These are phyloP conservation scores for Stagonosporopsis rhizophila DNA, from an alignment of 2,329 filamentous ascomycete genomes.

Conservation along the genomic window DNA sequence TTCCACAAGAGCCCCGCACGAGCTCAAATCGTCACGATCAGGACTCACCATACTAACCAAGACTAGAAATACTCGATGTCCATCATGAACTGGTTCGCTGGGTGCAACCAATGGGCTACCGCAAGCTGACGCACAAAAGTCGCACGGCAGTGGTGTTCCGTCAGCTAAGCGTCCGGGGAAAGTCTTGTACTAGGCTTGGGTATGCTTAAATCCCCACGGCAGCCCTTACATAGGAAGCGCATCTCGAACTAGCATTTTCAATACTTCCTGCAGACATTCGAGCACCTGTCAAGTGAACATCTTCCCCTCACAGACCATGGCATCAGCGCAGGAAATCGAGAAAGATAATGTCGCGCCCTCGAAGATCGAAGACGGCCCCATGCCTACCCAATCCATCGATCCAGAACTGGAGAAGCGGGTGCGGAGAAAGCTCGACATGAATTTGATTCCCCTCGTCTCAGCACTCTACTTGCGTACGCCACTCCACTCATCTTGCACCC, in stretches of 20 bases:
- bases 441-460: constrained; percentile 43
- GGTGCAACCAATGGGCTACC: background rate
- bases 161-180: background rate
- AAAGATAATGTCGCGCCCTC: constrained; percentile 6
- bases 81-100: background rate
- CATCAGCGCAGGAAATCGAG: background rate
- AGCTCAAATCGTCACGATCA: too few species aligned
- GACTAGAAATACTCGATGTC: background rate
- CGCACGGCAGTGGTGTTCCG: background rate
- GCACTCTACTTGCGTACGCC: constrained; percentile 43
- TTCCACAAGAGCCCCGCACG: constrained; percentile 10
- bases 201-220: constrained; percentile 1
- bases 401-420: constrained; percentile 36
- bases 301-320: background rate
- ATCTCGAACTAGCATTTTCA: background rate
- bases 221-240: background rate
- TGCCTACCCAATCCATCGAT: constrained; percentile 13
- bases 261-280: too few species aligned
- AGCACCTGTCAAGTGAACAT: background rate
- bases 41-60: background rate
- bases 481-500: background rate
- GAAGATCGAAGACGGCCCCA: constrained; percentile 11
- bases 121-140: constrained; percentile 4
- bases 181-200: constrained; percentile 3
- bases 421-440: constrained; percentile 40